Percentiles rank a stretch among this genome's conserved stretches.
Conservation (phyloP, 139 green algal species). For the Chlorella sp. region DNA sequence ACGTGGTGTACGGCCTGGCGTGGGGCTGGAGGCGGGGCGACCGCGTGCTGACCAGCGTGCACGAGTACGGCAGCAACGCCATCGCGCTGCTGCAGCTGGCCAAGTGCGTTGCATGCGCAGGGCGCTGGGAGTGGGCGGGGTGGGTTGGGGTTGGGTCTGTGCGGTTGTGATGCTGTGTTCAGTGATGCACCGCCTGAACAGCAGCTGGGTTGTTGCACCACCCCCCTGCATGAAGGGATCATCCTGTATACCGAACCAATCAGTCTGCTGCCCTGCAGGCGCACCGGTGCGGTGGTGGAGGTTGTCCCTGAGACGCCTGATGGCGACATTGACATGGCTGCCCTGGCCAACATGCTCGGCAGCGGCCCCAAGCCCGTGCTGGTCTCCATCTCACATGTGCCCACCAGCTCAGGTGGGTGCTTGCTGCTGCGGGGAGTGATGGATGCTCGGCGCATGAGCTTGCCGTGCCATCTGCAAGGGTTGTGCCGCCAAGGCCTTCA, state of each 20-base stretch:
- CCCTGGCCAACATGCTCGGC: constrained; percentile 41
- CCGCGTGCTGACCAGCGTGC: constrained; percentile 52
- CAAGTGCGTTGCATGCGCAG: background rate
- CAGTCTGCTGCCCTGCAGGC: constrained; percentile 36
- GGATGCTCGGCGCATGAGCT: background rate
- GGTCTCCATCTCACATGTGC: constrained; percentile 68
- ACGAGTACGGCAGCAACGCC: constrained; percentile 78
- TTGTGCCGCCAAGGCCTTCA: too few species aligned
- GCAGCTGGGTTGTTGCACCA: too few species aligned
- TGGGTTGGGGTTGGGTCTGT: too few species aligned
- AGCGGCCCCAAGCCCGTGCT: constrained; percentile 46
- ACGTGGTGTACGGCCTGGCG: constrained; percentile 69
- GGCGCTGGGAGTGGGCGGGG: too few species aligned
- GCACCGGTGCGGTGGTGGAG: constrained; percentile 49
- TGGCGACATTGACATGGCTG: constrained; percentile 52
- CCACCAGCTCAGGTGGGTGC: constrained; percentile 61
- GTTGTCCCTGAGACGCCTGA: constrained; percentile 62
- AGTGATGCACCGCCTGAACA: background rate
- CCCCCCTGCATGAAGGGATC: too few species aligned
- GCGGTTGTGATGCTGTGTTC: background rate
- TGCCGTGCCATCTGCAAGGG: too few species aligned
- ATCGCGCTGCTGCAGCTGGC: constrained; percentile 67
- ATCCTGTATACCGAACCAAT: too few species aligned
- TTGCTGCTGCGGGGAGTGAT: background rate
- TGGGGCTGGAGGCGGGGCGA: constrained; percentile 56